Evolutionary conservation across 1,284 basidiomycete species (phyloP).

Genomic region (Marasmius oreades): DNA sequence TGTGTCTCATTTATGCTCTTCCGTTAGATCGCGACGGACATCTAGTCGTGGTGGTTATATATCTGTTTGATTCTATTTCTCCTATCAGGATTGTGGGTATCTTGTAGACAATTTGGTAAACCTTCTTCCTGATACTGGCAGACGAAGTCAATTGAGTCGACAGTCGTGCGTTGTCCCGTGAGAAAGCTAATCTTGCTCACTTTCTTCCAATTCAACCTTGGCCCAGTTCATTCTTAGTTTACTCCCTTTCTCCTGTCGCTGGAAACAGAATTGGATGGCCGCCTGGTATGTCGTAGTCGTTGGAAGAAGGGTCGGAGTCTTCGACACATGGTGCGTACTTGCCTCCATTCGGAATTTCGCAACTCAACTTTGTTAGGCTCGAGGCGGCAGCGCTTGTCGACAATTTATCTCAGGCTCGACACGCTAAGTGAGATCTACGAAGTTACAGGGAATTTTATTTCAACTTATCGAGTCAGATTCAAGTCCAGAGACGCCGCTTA

Average conservation of each 20-base stretch:
- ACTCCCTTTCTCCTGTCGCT: too few relatives aligned
- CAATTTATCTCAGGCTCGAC: constrained; percentile 34
- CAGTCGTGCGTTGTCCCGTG: too few relatives aligned
- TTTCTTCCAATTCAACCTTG: too few relatives aligned
- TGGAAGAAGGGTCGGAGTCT: constrained; percentile 44
- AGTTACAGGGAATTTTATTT: background rate
- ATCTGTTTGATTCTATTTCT: constrained; percentile 46
- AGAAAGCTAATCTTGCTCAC: too few relatives aligned
- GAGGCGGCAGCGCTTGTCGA: constrained; percentile 38
- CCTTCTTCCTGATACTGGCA: too few relatives aligned
- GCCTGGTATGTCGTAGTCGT: constrained; percentile 44
- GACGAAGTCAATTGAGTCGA: too few relatives aligned
- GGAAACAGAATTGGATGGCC: constrained; percentile 26
- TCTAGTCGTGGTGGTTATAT: constrained; percentile 70
- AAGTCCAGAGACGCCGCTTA: constrained; percentile 37
- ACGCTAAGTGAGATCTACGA: background rate
- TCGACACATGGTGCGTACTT: constrained; percentile 36
- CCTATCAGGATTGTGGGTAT: background rate
- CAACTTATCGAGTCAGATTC: constrained; percentile 37
- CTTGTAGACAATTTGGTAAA: too few relatives aligned
- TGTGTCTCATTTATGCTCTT: constrained; percentile 69
- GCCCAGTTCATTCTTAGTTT: too few relatives aligned
- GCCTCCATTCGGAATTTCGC: background rate
- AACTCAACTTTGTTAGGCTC: constrained; percentile 31
- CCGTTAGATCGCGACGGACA: constrained; percentile 59